Percentiles rank a stretch among this genome's conserved stretches.
phyloP scores from a whole-genome alignment of 257 asterid species.

The Capsicum baccatum region DNA sequence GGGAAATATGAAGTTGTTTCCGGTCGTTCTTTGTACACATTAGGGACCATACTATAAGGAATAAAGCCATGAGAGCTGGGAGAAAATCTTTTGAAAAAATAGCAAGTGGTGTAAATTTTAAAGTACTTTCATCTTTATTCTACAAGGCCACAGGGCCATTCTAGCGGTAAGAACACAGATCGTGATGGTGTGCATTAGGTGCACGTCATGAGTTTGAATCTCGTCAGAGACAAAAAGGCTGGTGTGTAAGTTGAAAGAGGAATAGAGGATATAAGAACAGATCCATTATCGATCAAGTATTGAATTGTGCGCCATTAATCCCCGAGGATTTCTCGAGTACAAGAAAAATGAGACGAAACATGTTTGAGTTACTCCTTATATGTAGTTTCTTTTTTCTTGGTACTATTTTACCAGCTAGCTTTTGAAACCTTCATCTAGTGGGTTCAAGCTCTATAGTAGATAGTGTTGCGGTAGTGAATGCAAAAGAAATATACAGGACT shows the following conservation, averaged over 20 bases:
- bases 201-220: neutral
- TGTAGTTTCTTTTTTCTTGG: neutral
- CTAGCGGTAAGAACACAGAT: neutral
- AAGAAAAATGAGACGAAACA: neutral
- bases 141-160: neutral
- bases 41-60: slow-evolving; percentile 17
- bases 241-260: neutral
- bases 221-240: neutral
- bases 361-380: neutral
- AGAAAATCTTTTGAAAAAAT: neutral
- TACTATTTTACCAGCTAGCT: neutral
- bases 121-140: slow-evolving; percentile 11
- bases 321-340: neutral
- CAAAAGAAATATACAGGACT: neutral
- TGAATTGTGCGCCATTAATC: neutral
- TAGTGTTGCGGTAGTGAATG: neutral
- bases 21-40: slow-evolving; percentile 11
- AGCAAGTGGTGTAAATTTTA: neutral
- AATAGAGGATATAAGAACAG: neutral
- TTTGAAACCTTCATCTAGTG: slow-evolving; percentile 9
- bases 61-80: neutral
- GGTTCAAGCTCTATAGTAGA: neutral
- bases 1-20: neutral
- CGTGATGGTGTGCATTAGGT: neutral
- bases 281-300: neutral